Conservation (phyloP, 257 asterid genomes). For the Thymus mandschuricus region DNA sequence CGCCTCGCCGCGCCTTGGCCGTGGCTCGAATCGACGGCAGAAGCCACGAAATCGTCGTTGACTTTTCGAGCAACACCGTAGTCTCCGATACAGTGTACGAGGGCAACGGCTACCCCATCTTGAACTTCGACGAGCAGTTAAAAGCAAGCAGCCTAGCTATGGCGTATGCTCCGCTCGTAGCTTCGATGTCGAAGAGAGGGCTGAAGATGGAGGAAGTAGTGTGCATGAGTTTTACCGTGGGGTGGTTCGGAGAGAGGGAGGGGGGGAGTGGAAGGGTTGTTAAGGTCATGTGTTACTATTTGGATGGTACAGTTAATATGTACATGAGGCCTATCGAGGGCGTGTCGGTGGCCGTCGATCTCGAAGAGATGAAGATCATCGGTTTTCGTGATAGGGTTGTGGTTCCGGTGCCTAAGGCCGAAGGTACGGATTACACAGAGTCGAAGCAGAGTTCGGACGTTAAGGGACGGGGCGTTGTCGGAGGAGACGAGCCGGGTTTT, state of each 20-base stretch:
- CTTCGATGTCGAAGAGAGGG: slow-evolving; percentile 57
- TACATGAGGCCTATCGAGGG: slow-evolving; percentile 88
- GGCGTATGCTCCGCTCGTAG: slow-evolving; percentile 47
- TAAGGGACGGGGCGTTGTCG: neutral
- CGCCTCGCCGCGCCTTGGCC: slow-evolving; percentile 52
- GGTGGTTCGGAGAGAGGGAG: slow-evolving; percentile 69
- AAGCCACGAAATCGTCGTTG: slow-evolving; percentile 55
- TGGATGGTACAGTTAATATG: slow-evolving; percentile 63
- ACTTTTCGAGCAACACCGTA: slow-evolving; percentile 36
- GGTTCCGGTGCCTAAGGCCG: slow-evolving; percentile 66
- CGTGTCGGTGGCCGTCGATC: slow-evolving; percentile 57
- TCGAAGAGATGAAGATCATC: slow-evolving; percentile 58
- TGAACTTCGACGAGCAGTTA: slow-evolving; percentile 42
- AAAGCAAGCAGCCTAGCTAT: slow-evolving; percentile 47
- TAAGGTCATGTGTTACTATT: slow-evolving; percentile 56
- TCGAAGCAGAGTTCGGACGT: slow-evolving; percentile 1
- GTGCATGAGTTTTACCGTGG: slow-evolving; percentile 49
- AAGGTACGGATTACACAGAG: slow-evolving; percentile 57
- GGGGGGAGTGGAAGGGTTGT: slow-evolving; percentile 42
- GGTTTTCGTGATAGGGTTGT: slow-evolving; percentile 47
- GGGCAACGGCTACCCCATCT: slow-evolving; percentile 65
- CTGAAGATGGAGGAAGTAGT: slow-evolving; percentile 56
- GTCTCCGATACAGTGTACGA: slow-evolving; percentile 39
- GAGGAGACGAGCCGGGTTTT: slow-evolving; percentile 42
- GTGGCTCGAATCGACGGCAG: slow-evolving; percentile 38